These are phyloP conservation scores for Xylogone sp. DNA, from an alignment of 2,329 filamentous ascomycete species.

Conservation along the genomic window DNA sequence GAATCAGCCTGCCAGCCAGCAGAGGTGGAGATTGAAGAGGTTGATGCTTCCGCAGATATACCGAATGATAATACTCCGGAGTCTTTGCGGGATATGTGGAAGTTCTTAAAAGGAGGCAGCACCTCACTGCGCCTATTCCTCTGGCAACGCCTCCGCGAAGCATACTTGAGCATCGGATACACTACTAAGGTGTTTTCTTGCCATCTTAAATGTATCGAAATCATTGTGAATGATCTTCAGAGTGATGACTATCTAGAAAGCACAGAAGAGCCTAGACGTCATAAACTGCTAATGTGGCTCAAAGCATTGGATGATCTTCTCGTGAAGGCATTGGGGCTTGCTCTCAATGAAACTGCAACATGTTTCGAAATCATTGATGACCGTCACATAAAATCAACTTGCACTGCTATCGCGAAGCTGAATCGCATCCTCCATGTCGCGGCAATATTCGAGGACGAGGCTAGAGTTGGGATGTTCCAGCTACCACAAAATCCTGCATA, in stretches of 20 bases:
- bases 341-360: constrained; percentile 58
- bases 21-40: constrained; percentile 25
- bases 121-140: constrained; percentile 81
- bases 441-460: constrained; percentile 78
- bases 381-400: constrained; percentile 69
- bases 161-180: constrained; percentile 82
- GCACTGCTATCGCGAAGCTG: constrained; percentile 67
- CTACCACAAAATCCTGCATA: constrained; percentile 53
- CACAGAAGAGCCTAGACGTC: constrained; percentile 60
- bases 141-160: constrained; percentile 87
- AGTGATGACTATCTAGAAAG: constrained; percentile 51
- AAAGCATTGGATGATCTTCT: constrained; percentile 77
- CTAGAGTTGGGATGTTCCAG: constrained; percentile 70
- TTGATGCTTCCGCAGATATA: constrained; percentile 6
- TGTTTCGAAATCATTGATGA: constrained; percentile 84
- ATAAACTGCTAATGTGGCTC: constrained; percentile 70
- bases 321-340: constrained; percentile 64
- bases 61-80: constrained; percentile 22
- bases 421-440: constrained; percentile 74
- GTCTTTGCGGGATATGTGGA: constrained; percentile 71
- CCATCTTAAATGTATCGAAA: constrained; percentile 78
- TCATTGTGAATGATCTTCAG: constrained; percentile 69
- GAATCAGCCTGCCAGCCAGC: constrained; percentile 44
- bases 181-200: constrained; percentile 86
- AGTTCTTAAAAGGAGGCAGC: constrained; percentile 77